Evolutionary conservation across 1,284 basidiomycete species (phyloP), one percentile per base, ranked within the genome.

Genomic region (Pyrrhoderma noxium): DNA sequence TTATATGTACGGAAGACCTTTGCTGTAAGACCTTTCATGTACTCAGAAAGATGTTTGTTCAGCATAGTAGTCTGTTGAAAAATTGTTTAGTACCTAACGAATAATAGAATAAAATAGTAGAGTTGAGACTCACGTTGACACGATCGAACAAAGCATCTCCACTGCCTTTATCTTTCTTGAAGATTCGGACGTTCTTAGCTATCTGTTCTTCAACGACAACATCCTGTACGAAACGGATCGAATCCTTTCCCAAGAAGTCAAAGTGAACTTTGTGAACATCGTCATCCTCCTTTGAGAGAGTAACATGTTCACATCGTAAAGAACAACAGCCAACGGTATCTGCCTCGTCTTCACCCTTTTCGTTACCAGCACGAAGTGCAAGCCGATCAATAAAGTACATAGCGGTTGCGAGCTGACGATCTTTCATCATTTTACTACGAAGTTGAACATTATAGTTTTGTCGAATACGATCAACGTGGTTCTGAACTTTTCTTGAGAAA

Each of bases 1-100:
- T 98, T 98, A 72, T 90, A 98, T 51, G 93, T 98, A 91, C 93
- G 93, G 77, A 98, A 98, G 19, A 98, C 93, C 67, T 97, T 98
- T 50, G 93, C 93, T 1, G 93, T 94, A 21, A 98, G 76, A 14
- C 94, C 94, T 59, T 93, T 89, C 93, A 97, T 98, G 66, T 95
- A 92, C 38, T 78, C 80, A 41, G 79, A 80, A 52, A 98, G 75
- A 67, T 96, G 90, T 64, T 93, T 93, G 73, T 98, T 98, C 56
- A 98, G 70, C 2, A 75, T 71, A 2, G 76, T 69, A 1, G 93
- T 95, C 92, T 96, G 14, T 16, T 37, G n/a, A n/a, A n/a, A n/a
- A 31, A 11, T 31, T 5, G 27, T 31, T 11, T 31, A 5, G 11
- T 11, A 5, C 27, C 5, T 31, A 5, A 31, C 7, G 27, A 31